Evolutionary conservation across 345 rosid genomes (phyloP), one percentile per base, ranked within the genome.

Genomic region (Zanthoxylum bungeanum): DNA sequence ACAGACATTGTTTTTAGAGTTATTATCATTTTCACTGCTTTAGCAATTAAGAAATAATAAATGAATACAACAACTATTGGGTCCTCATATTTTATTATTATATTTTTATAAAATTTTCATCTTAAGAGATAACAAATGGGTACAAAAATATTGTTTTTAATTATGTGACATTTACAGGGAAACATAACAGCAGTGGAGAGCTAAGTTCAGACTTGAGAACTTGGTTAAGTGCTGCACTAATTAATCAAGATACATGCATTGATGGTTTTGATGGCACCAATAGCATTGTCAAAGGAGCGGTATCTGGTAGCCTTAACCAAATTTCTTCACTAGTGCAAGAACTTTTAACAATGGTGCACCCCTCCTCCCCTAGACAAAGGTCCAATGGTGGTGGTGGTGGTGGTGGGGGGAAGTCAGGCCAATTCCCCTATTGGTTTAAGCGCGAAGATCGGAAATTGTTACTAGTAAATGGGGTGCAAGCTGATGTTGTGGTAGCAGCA

Each of bases 151-250:
- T n/a, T n/a, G n/a, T n/a, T n/a, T n/a, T n/a, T n/a, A n/a, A n/a
- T n/a, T n/a, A n/a, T n/a, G n/a, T n/a, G n/a, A n/a, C n/a, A n/a
- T n/a, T 47, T 67, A 62, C 83, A 87, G 98, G 92, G 36, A 86
- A 87, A 64, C 77, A 86, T 68, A 87, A 90, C 72, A 82, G 96
- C 69, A 87, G 92, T 14, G 88, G 85, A 1, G 85, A 92, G 70
- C 73, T 89, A 60, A 79, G 85, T 65, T 86, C 83, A n/a, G 97
- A 94, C 75, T 70, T 91, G 33, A 80, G 80, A 75, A 82, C 95
- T 58, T 94, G 93, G 85, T 82, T 94, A 34, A 86, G 97, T 57
- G 98, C 97, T 16, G 88, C 98, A 40, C 82, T 94, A 34, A 76
- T 85, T 14, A 84, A 92, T 68, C 90, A 88, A 58, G 91, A 87